Conservation (phyloP, 306 rosid genomes). For the Vachellia collinsii region DNA sequence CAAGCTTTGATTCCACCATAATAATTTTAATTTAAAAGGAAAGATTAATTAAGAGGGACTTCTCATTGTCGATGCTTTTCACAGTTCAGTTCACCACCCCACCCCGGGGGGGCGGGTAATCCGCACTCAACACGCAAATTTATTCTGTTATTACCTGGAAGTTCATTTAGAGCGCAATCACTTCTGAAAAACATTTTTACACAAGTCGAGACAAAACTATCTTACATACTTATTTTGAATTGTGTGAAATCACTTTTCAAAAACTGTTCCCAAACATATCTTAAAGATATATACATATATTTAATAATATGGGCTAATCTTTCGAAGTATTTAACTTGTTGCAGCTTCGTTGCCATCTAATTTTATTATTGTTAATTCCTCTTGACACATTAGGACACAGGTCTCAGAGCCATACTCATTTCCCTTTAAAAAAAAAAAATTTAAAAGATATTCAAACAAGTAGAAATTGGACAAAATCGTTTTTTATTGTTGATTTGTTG, state of each 20-base stretch:
- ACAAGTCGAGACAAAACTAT: too few relatives aligned
- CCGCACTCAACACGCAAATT: neutral
- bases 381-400: neutral
- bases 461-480: neutral
- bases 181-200: too few relatives aligned
- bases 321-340: too few relatives aligned
- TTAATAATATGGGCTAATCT: too few relatives aligned
- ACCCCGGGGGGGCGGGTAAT: neutral
- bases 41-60: slow-evolving; percentile 5
- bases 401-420: neutral
- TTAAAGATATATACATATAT: too few relatives aligned
- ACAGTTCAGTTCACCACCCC: neutral
- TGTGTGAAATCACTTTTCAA: too few relatives aligned
- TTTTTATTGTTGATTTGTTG: neutral
- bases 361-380: neutral
- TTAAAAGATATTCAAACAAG: neutral
- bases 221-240: too few relatives aligned
- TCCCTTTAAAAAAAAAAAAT: neutral
- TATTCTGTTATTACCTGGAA: neutral
- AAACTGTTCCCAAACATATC: too few relatives aligned
- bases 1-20: slow-evolving; percentile 20
- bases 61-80: slow-evolving; percentile 12
- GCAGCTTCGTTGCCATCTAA: neutral
- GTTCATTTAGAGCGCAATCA: neutral
- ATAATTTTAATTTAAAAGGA: neutral